Conservation (phyloP, 179 eudicot genomes). For the Beta macrorhiza region DNA sequence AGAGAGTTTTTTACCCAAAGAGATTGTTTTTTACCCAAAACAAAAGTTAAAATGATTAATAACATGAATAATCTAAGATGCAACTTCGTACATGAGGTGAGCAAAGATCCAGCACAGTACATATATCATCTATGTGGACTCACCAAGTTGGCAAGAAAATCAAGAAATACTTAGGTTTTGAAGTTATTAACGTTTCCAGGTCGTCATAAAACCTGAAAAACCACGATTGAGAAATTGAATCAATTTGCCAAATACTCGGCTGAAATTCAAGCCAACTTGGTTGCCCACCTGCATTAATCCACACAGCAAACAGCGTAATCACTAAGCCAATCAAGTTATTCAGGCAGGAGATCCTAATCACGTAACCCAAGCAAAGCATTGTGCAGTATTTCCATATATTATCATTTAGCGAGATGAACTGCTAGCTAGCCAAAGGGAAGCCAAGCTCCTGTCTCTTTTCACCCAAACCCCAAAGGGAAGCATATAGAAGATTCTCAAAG, state of each 20-base stretch:
- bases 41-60: neutral
- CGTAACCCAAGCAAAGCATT: neutral
- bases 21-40: too few relatives aligned
- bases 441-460: neutral
- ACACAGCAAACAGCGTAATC: conserved; percentile 39
- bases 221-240: conserved; percentile 49
- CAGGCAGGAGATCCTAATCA: conserved; percentile 3
- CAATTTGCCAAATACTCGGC: conserved; percentile 57
- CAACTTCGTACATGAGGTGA: neutral
- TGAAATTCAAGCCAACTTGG: conserved; percentile 79
- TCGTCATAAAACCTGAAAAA: conserved; percentile 62
- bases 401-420: neutral
- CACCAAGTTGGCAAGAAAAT: conserved; percentile 73
- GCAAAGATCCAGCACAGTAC: conserved; percentile 11
- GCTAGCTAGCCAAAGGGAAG: neutral
- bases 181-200: conserved; percentile 52
- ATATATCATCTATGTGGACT: conserved; percentile 31
- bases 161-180: conserved; percentile 37
- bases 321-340: conserved; percentile 24
- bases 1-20: neutral
- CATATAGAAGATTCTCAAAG: neutral
- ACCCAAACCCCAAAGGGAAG: neutral
- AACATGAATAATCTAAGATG: neutral
- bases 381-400: neutral
- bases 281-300: conserved; percentile 59